A percentile compares a stretch with the other conserved stretches of the same genome.
These are phyloP conservation scores for Aegilops bicornis DNA, from an alignment of 176 grass and related monocot genomes.

Conservation along the genomic window DNA sequence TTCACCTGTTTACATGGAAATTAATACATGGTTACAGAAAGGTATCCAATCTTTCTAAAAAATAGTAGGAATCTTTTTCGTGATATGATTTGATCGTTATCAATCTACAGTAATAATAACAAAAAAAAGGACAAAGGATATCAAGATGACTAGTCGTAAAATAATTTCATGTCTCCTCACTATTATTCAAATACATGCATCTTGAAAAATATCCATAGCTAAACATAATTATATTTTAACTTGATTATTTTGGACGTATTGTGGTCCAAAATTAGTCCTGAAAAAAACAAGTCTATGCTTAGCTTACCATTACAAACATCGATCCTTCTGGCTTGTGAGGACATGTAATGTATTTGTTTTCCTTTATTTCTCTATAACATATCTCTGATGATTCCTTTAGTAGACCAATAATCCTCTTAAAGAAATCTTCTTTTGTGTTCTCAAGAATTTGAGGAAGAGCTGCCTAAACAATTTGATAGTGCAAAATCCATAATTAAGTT, in stretches of 20 bases:
- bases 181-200: background rate
- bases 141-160: background rate
- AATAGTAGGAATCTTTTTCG: background rate
- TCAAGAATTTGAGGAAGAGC: slow-evolving; percentile 71
- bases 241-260: too few species aligned
- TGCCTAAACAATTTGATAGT: slow-evolving; percentile 40
- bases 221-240: too few species aligned
- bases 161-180: background rate
- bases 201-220: background rate
- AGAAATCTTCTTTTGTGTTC: slow-evolving; percentile 73
- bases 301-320: slow-evolving; percentile 91
- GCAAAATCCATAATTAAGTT: background rate
- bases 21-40: background rate
- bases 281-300: background rate
- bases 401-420: slow-evolving; percentile 52
- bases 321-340: slow-evolving; percentile 77
- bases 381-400: slow-evolving; percentile 62
- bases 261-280: background rate
- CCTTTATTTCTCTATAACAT: slow-evolving; percentile 60
- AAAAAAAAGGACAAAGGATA: background rate
- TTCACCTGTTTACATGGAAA: slow-evolving; percentile 51
- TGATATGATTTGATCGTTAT: background rate
- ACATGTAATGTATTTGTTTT: slow-evolving; percentile 72
- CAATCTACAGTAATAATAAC: background rate
- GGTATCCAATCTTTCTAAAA: background rate